Conservation (phyloP, 2,329 filamentous ascomycete species). For the Scopulariopsis brevicaulis region DNA sequence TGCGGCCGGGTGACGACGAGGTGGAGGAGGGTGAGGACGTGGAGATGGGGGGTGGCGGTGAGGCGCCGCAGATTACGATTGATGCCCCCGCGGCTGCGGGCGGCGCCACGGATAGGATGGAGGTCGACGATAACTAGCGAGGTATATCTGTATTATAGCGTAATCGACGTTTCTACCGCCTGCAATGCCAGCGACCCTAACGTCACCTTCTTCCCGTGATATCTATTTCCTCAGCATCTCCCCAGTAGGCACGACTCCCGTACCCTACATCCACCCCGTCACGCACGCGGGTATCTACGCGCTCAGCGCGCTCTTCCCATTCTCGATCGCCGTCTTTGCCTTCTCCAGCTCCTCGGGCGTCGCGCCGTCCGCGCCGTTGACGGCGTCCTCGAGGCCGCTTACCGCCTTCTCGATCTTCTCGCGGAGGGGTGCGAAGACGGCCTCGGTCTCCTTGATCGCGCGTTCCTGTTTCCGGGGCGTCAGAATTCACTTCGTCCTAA, state of each 20-base stretch:
- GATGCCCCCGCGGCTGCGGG: constrained; percentile 28
- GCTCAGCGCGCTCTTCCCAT: constrained; percentile 27
- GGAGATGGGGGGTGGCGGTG: constrained; percentile 26
- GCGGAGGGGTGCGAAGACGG: constrained; percentile 63
- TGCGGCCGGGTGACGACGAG: constrained; percentile 16
- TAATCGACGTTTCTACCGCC: neutral
- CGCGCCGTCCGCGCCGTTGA: constrained; percentile 50
- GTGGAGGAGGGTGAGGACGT: constrained; percentile 40
- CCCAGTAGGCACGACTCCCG: neutral
- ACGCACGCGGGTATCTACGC: neutral
- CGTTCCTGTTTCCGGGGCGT: constrained; percentile 42
- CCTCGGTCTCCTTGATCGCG: constrained; percentile 80
- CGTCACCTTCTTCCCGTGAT: neutral
- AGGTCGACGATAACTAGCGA: constrained; percentile 31
- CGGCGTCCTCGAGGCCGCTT: constrained; percentile 60
- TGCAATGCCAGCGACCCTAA: neutral
- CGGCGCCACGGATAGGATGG: constrained; percentile 49
- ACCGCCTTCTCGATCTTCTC: constrained; percentile 62
- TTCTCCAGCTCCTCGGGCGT: constrained; percentile 38
- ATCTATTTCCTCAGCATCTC: neutral
- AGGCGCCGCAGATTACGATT: constrained; percentile 35
- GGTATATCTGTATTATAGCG: neutral
- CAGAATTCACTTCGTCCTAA: neutral
- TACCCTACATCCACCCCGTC: neutral
- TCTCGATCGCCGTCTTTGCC: constrained; percentile 40